These are phyloP conservation scores for Candida ipomoeae DNA, from an alignment of 805 yeast species.

Conservation along the genomic window DNA sequence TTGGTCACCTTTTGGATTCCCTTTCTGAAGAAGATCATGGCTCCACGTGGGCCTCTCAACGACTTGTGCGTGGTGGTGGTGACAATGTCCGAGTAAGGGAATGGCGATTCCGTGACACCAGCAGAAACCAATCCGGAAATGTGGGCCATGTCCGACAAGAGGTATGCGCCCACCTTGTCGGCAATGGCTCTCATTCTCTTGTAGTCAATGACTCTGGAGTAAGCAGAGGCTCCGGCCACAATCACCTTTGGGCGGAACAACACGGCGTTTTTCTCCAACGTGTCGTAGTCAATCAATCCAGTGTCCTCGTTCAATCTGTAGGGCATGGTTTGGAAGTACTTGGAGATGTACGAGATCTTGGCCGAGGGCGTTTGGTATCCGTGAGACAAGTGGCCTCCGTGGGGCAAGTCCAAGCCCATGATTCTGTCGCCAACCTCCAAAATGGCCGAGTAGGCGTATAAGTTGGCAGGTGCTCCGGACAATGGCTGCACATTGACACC, in stretches of 20 bases:
- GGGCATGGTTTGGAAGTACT: slow-evolving; percentile 97
- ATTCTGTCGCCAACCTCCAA: slow-evolving; percentile 86
- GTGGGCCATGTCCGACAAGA: slow-evolving; percentile 95
- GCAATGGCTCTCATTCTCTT: slow-evolving; percentile 86
- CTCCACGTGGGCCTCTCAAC: slow-evolving; percentile 98
- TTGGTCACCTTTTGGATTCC: slow-evolving; percentile 82
- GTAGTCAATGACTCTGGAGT: slow-evolving; percentile 87
- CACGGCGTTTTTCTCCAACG: slow-evolving; percentile 72
- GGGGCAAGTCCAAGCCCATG: slow-evolving; percentile 97
- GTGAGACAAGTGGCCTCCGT: slow-evolving; percentile 96
- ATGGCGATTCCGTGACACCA: slow-evolving; percentile 89
- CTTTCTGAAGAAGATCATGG: slow-evolving; percentile 95
- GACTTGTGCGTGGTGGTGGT: slow-evolving; percentile 98
- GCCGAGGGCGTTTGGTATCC: slow-evolving; percentile 91
- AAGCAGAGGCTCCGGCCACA: slow-evolving; percentile 97
- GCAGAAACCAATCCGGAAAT: slow-evolving; percentile 95
- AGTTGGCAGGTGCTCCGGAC: slow-evolving; percentile 95
- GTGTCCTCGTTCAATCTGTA: slow-evolving; percentile 83
- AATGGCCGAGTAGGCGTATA: slow-evolving; percentile 86
- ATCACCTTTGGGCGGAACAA: slow-evolving; percentile 91
- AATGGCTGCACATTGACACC: slow-evolving; percentile 96
- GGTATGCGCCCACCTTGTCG: slow-evolving; percentile 87
- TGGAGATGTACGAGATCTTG: slow-evolving; percentile 87
- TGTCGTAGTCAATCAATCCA: slow-evolving; percentile 90
- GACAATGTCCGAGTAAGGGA: slow-evolving; percentile 89